Conservation (phyloP, 495 filamentous ascomycete genomes). For the Margaritispora aquatica region DNA sequence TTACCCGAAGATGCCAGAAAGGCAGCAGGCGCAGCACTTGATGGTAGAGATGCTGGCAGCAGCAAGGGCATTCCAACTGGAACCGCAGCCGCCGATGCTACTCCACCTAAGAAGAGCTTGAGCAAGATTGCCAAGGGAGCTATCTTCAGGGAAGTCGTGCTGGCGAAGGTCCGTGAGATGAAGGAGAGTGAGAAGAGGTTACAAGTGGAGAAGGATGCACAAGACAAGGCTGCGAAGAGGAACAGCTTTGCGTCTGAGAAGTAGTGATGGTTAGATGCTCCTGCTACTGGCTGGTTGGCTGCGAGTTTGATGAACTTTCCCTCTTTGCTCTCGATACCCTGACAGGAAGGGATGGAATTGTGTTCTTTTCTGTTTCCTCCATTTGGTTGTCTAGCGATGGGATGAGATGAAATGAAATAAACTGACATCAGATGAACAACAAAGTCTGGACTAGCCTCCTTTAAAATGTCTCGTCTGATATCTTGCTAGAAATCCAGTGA, state of each 20-base stretch:
- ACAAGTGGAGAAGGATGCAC: constrained; percentile 53
- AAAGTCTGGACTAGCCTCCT: neutral
- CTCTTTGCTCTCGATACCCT: constrained; percentile 20
- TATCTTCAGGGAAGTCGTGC: constrained; percentile 95
- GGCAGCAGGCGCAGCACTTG: constrained; percentile 25
- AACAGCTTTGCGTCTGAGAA: constrained; percentile 25
- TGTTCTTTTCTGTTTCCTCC: neutral
- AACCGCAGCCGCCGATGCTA: constrained; percentile 19
- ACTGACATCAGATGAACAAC: too few species aligned
- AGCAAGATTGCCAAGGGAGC: constrained; percentile 76
- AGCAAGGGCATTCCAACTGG: constrained; percentile 10
- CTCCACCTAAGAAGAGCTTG: constrained; percentile 54
- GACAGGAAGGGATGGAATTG: neutral
- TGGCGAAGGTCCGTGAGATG: constrained; percentile 91
- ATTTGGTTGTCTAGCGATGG: neutral
- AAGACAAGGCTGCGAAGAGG: constrained; percentile 35
- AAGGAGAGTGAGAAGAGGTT: constrained; percentile 77
- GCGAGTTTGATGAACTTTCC: too few species aligned
- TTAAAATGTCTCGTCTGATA: too few species aligned
- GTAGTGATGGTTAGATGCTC: neutral
- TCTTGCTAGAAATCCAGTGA: too few species aligned
- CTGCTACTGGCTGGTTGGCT: neutral
- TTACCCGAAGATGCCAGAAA: constrained; percentile 54
- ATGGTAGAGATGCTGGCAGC: constrained; percentile 26
- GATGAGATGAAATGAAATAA: neutral